Conservation (phyloP, 371 early-diverging fungal genomes). For the Zancudomyces culisetae region DNA sequence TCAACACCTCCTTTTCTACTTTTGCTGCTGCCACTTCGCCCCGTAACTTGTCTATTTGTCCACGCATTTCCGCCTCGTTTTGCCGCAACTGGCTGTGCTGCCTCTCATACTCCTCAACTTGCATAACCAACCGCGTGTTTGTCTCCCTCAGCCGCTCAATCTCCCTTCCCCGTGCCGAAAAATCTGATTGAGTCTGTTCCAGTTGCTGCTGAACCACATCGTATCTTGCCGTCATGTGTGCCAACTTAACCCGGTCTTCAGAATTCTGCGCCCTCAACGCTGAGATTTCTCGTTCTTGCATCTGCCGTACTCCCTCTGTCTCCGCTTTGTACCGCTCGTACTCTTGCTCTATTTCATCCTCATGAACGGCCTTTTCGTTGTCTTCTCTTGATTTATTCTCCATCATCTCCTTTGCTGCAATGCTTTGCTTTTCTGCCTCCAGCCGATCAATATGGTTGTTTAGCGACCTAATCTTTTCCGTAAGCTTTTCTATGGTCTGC, state of each 20-base stretch:
- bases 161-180: slow-evolving; percentile 9
- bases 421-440: slow-evolving; percentile 30
- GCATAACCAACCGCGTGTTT: slow-evolving; percentile 16
- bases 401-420: slow-evolving; percentile 5
- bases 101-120: slow-evolving; percentile 17
- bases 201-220: slow-evolving; percentile 23
- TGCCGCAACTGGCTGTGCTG: slow-evolving; percentile 10
- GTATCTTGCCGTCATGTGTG: slow-evolving; percentile 31
- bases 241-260: slow-evolving; percentile 25
- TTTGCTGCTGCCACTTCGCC: slow-evolving; percentile 9
- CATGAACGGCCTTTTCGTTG: neutral
- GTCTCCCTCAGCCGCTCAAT: slow-evolving; percentile 23
- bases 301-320: slow-evolving; percentile 25
- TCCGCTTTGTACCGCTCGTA: slow-evolving; percentile 36
- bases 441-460: slow-evolving; percentile 22
- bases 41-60: slow-evolving; percentile 10
- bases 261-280: slow-evolving; percentile 24
- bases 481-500: slow-evolving; percentile 24
- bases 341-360: neutral
- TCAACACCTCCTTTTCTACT: slow-evolving; percentile 13
- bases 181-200: slow-evolving; percentile 11
- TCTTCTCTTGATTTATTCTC: neutral
- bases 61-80: slow-evolving; percentile 3
- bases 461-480: slow-evolving; percentile 22
- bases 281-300: slow-evolving; percentile 26